Conservation (phyloP, 2,329 filamentous ascomycete species). For the Endothia cerciana region DNA sequence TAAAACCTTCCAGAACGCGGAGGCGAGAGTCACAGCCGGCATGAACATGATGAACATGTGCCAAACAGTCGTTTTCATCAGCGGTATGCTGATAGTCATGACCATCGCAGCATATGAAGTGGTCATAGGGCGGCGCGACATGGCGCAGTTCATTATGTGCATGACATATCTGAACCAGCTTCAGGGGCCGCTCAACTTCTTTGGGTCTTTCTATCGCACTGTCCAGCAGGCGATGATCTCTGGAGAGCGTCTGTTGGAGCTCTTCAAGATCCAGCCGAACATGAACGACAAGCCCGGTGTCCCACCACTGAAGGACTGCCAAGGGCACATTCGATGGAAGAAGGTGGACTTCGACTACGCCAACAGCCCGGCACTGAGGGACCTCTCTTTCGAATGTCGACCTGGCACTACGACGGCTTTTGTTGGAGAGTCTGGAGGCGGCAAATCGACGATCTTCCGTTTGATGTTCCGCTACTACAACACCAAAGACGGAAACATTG, state of each 20-base stretch:
- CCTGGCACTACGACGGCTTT: slow-evolving; percentile 95
- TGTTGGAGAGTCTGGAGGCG: slow-evolving; percentile 94
- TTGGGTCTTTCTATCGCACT: slow-evolving; percentile 92
- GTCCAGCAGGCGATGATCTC: slow-evolving; percentile 98
- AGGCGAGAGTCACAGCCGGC: slow-evolving; percentile 76
- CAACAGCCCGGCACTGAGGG: slow-evolving; percentile 81
- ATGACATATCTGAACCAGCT: slow-evolving; percentile 80
- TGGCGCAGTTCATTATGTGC: slow-evolving; percentile 74
- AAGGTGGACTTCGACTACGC: slow-evolving; percentile 93
- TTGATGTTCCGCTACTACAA: slow-evolving; percentile 98
- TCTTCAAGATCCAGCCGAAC: slow-evolving; percentile 95
- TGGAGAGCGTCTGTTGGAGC: slow-evolving; percentile 88
- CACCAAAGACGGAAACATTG: slow-evolving; percentile 75
- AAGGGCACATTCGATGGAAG: slow-evolving; percentile 83
- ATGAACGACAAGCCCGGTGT: slow-evolving; percentile 78
- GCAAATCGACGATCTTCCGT: slow-evolving; percentile 95
- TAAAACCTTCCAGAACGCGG: slow-evolving; percentile 70
- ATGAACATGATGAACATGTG: slow-evolving; percentile 81
- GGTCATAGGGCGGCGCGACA: slow-evolving; percentile 63
- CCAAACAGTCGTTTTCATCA: slow-evolving; percentile 79
- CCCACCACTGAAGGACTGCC: slow-evolving; percentile 65
- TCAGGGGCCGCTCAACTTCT: slow-evolving; percentile 82
- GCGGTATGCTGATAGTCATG: slow-evolving; percentile 72
- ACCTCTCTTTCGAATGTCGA: slow-evolving; percentile 80
- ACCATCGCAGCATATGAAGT: slow-evolving; percentile 80